Conservation (phyloP, 345 rosid genomes). For the Lumnitzera littorea region DNA sequence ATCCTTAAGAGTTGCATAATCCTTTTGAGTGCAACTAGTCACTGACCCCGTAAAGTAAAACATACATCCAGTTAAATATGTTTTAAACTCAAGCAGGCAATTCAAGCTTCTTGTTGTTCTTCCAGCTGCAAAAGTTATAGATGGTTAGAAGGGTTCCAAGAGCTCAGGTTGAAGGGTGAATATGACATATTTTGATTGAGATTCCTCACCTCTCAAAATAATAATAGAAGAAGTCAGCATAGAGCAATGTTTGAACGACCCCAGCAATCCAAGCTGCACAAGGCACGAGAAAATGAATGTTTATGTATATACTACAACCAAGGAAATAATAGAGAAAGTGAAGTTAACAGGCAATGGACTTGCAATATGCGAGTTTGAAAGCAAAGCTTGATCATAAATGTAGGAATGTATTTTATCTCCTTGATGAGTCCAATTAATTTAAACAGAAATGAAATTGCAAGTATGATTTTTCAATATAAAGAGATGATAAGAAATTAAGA, state of each 20-base stretch:
- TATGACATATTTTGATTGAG: not conserved
- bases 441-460: too few species aligned
- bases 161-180: not conserved
- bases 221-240: conserved; percentile 80
- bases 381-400: too few species aligned
- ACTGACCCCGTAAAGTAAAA: not conserved
- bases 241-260: conserved; percentile 57
- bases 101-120: conserved; percentile 78
- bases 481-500: too few species aligned
- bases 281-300: not conserved
- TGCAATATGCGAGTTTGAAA: not conserved
- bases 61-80: not conserved
- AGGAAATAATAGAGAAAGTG: not conserved
- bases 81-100: conserved; percentile 52
- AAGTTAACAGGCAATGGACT: not conserved
- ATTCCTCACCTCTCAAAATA: conserved; percentile 56
- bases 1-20: not conserved
- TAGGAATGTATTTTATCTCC: too few species aligned
- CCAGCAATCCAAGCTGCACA: conserved; percentile 84
- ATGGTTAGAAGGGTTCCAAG: not conserved
- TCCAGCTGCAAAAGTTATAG: conserved; percentile 52
- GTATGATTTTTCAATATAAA: too few species aligned
- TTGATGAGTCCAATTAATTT: too few species aligned
- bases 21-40: not conserved
- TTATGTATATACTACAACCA: not conserved